Evolutionary conservation across 345 rosid genomes (phyloP), one percentile per base, ranked within the genome.

Genomic region (Barbarea vulgaris): DNA sequence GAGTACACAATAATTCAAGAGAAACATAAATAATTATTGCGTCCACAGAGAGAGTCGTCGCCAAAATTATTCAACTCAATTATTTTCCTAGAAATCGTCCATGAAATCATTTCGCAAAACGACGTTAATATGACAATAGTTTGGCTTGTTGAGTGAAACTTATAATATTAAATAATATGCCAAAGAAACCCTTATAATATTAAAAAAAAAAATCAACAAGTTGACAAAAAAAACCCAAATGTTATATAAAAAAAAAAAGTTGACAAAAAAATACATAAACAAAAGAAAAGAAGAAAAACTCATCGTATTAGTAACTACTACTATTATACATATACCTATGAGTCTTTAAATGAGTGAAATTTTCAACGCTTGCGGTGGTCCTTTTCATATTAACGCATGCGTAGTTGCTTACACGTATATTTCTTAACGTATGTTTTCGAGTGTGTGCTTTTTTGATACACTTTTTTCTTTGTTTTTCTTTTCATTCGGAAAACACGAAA

Each of bases 311-410:
- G 18, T 2, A 46, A 44, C 30, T 28, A 54, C 9, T 41, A 46
- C 15, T 64, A 10, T 3, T 36, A 36, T 39, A 11, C 0, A 24
- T 37, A 39, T 12, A 39, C n/a, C 6, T 13, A 30, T 28, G 37
- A 74, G 37, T 15, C 27, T 17, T 44, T 37, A 66, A 47, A 15
- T 67, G 25, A 58, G 59, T 56, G 33, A 67, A 27, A 72, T 19
- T 67, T 46, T 74, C 79, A 75, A 28, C 60, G 44, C 50, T 74
- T 65, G 39, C 21, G 68, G 19, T 48, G 7, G 68, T 59, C 68
- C 25, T 75, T 50, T 67, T 67, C 73, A 48, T 36, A 57, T 58
- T 27, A 48, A 75, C 53, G 73, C 73, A 74, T 37, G 67, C 73
- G 22, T 36, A 57, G 73, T 48, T 66, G 73, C 61, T 27, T 60